Base-by-base conservation (phyloP, 352 stramenopile genomes). In the Pythium periplocum region DNA sequence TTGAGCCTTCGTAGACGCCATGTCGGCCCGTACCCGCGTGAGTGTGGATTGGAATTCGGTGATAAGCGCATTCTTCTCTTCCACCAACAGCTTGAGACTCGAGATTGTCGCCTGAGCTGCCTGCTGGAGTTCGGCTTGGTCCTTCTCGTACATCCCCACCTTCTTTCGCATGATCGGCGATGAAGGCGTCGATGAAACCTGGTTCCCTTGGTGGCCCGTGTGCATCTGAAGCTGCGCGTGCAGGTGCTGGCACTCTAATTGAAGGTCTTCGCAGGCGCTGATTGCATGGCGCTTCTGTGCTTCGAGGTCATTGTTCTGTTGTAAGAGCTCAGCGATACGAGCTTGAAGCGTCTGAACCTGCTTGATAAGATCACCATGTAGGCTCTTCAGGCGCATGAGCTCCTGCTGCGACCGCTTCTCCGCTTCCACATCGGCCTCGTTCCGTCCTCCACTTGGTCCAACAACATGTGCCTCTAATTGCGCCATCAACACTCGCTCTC, bases 51-150 rank as follows among this genome's bases (percentile, higher is more conserved):
- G 71, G 44, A 86, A 87, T 48, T 86, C 70, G 10, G 68, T 64
- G 3, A 92, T 73, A 33, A 83, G 48, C 9, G 43, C 53, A 50
- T 92, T 94, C 52, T 94, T 94, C 52, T 91, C 83, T 30, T 76
- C 64, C 33, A 92, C 67, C 30, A 92, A 69, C 34, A 76, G 71
- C 55, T 90, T 94, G n/a, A 94, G 60, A 57, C 79, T 92, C 4
- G 83, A 75, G 33, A 94, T 86, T 32, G 81, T 90, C 43, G 66
- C 80, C 50, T 92, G 79, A 6, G 79, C 83, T 10, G 83, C 81
- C 59, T 87, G 73, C 50, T 93, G 83, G 17, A 91, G 49, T 26
- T 83, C 63, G 1, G 71, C 56, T 40, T 93, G 83, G 51, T 91
- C 83, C 48, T 87, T 75, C 57, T 91, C 80, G 51, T 90, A 93